Base-by-base conservation (phyloP, 495 filamentous ascomycete species). In the Hypoxylon subgilvum region DNA sequence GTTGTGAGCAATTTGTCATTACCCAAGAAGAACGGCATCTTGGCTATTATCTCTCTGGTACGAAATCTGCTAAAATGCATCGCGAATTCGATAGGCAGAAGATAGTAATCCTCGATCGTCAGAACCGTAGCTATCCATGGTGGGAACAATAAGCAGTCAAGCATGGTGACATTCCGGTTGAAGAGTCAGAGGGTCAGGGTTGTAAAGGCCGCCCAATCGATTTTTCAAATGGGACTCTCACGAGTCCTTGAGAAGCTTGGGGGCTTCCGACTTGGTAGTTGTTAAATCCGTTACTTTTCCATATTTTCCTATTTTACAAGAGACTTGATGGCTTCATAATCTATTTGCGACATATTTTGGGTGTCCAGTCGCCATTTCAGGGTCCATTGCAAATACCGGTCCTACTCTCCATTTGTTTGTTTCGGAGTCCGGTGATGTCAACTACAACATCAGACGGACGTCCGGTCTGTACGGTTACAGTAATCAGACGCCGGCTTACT, bases 401-500 rank as follows among this genome's bases (percentile, higher is more conserved):
- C 19, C 14, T 16, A 27, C 28, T 25, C 19, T 35, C 54, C 42
- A 63, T 57, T 62, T 28, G 41, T 52, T 5, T 16, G 13, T 57
- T 57, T 57, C 55, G 61, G 61, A 60, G 36, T 65, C 49, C 61
- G 61, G 50, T 47, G 44, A 60, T 60, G 54, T 65, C 44, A 55
- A 52, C 30, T 58, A 50, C 60, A 38, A 57, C 52, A 48, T 57
- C 35, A 45, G 49, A 50, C 60, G 60, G 60, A 63, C 30, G 49
- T 63, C 60, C 60, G 60, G 17, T 16, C 21, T 41, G 13, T 18
- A 57, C 60, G 28, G 30, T 44, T 60, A 65, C 46, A 65, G 61
- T 65, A 65, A 65, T 65, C 61, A 60, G 39, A 46, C 32, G 39
- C 45, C 55, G 61, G 56, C 61, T 65, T 65, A 65, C 61, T 65